Base-by-base conservation (phyloP, 768 basidiomycete genomes). In the Boletus sensibilis region DNA sequence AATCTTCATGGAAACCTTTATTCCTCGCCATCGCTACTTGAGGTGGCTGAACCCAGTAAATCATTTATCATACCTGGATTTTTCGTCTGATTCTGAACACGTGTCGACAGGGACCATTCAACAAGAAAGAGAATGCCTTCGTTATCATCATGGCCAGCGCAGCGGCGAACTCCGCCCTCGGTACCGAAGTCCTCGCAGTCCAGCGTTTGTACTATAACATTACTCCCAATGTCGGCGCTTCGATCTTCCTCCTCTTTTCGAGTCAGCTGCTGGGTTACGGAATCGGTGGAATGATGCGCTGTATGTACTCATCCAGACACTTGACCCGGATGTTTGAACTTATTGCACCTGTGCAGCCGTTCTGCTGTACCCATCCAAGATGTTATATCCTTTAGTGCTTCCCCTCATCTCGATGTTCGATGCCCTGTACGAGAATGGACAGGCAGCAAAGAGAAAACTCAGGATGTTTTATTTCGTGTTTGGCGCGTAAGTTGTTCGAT, bases 41-140 rank as follows among this genome's bases (percentile, higher is more conserved):
- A 76, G 74, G 25, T 80, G 76, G 62, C 71, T 84, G 39, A 84
- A 84, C 58, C 83, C 83, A n/a, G 77, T 68, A 47, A 49, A 37
- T 43, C n/a, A 11, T 20, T 18, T 7, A 37, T 3, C 23, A 42
- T 20, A 12, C 29, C 16, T 9, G 1, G 2, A 9, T 42, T 25
- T 23, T 33, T 46, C 33, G n/a, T 23, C 31, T 31, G 47, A 51
- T 46, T 16, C 56, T 48, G 50, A 48, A 34, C 18, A 41, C 16
- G 34, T 29, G 21, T 55, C 18, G 7, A 52, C 39, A 82, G 81
- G 75, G 77, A 1, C 80, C 82, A 3, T 83, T 82, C 64, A 83
- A 83, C 65, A 83, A 82, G 68, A 83, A 83, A 60, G 83, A 83
- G 64, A 81, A 82, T 67, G 80, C 80, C 0, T 80, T 83, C 55